Evolutionary conservation across 2,329 filamentous ascomycete species (phyloP).

Genomic region (Xylaria digitata): DNA sequence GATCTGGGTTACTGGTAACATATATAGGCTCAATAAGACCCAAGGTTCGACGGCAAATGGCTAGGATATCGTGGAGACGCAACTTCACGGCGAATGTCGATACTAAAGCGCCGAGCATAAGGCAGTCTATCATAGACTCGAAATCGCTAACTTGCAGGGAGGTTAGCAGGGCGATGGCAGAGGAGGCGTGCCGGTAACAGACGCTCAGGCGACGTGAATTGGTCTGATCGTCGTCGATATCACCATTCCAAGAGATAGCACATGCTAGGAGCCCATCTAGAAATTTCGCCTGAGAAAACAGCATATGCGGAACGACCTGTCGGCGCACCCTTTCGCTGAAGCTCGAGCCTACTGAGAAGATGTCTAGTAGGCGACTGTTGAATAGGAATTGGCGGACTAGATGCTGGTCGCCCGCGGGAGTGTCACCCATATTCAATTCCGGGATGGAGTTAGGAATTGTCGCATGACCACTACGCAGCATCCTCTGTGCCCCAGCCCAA

Average conservation of each 20-base stretch:
- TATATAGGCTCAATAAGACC: constrained; percentile 7
- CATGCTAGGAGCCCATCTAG: constrained; percentile 3
- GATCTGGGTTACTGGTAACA: constrained; percentile 1
- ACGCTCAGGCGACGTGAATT: neutral
- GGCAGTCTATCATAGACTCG: constrained; percentile 8
- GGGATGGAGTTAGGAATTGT: neutral
- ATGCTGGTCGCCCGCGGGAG: constrained; percentile 1
- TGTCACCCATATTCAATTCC: neutral
- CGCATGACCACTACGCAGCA: neutral
- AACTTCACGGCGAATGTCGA: constrained; percentile 13
- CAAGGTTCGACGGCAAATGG: constrained; percentile 9
- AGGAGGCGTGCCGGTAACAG: constrained; percentile 11
- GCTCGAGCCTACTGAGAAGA: constrained; percentile 18
- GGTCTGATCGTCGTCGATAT: neutral
- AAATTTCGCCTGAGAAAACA: neutral
- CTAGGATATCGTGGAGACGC: constrained; percentile 8
- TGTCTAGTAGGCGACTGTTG: neutral
- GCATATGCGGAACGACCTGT: constrained; percentile 14
- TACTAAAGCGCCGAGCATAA: constrained; percentile 11
- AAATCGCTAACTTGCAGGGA: neutral
- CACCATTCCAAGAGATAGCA: constrained; percentile 5
- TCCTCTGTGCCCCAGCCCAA: neutral
- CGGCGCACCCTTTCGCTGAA: constrained; percentile 14
- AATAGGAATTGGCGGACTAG: constrained; percentile 9
- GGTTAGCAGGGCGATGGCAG: neutral